Percentiles rank a stretch among this genome's conserved stretches.
phyloP scores from a whole-genome alignment of 345 rosid genomes.

The Arabidopsis arenosa region DNA sequence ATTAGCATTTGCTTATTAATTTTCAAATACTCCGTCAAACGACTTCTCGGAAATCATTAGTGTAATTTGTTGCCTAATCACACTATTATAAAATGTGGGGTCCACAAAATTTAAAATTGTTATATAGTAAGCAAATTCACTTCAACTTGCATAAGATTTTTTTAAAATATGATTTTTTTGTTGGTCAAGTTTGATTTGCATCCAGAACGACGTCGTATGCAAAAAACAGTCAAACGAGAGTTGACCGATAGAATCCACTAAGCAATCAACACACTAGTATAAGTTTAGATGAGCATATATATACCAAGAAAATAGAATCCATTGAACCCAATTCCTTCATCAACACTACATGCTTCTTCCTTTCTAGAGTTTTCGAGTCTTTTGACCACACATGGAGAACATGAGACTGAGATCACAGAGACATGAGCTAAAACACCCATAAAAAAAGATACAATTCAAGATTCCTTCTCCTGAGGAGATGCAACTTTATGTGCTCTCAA shows the following conservation, averaged over 20 bases:
- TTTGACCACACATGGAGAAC: background rate
- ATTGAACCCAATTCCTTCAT: background rate
- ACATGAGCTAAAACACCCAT: conserved; percentile 10
- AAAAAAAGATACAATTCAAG: background rate
- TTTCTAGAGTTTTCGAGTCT: background rate
- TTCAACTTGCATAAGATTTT: background rate
- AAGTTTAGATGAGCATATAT: background rate
- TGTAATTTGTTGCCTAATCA: no score
- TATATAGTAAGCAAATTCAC: no score
- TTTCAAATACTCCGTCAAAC: no score
- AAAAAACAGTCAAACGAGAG: background rate
- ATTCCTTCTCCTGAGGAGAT: background rate
- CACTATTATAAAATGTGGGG: no score
- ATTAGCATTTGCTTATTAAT: no score
- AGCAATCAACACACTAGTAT: background rate
- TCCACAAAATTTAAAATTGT: no score
- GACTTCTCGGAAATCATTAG: no score
- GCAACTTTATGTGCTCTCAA: conserved; percentile 3
- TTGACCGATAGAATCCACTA: background rate
- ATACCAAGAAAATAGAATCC: background rate
- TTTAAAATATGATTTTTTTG: background rate
- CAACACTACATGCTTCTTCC: background rate
- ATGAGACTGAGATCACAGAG: background rate
- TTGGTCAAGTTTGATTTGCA: conserved; percentile 10
- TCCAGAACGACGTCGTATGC: background rate